Percentiles rank a stretch among this genome's conserved stretches.
phyloP scores from a whole-genome alignment of 257 asterid species.

The Pogostemon cablin region DNA sequence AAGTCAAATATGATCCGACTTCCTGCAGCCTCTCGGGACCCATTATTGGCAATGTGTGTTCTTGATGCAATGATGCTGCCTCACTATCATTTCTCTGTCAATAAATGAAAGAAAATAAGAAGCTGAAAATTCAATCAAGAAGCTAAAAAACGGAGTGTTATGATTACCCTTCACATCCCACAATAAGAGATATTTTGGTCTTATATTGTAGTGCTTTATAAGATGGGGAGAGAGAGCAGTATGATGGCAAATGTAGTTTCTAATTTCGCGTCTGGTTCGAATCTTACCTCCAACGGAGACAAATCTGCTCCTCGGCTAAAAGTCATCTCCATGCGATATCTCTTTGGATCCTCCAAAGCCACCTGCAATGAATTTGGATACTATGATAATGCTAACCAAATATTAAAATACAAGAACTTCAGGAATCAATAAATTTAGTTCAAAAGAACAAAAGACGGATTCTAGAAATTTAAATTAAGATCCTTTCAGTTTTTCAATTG shows the following conservation, averaged over 20 bases:
- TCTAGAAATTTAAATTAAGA: background rate
- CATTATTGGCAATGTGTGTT: slow-evolving; percentile 96
- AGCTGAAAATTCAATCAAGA: background rate
- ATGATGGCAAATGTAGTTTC: background rate
- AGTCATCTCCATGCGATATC: slow-evolving; percentile 86
- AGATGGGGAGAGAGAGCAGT: background rate
- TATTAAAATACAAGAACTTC: background rate
- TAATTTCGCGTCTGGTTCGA: slow-evolving; percentile 2
- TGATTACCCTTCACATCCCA: too few species aligned
- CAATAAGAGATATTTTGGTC: too few species aligned
- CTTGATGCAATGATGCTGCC: slow-evolving; percentile 82
- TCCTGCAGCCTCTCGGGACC: slow-evolving; percentile 99
- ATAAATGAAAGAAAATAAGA: background rate
- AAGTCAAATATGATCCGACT: slow-evolving; percentile 69
- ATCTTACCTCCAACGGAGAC: slow-evolving; percentile 86
- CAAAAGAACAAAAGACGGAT: too few species aligned
- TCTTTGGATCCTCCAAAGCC: slow-evolving; percentile 89
- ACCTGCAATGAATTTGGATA: slow-evolving; percentile 55
- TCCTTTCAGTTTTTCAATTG: background rate
- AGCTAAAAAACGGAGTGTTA: background rate
- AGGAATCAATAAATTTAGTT: background rate
- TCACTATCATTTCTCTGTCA: slow-evolving; percentile 67
- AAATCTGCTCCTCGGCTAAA: slow-evolving; percentile 98
- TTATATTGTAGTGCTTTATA: too few species aligned
- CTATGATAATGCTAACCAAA: slow-evolving; percentile 24